Conservation (phyloP, 495 filamentous ascomycete genomes). For the Amorphotheca resinae region DNA sequence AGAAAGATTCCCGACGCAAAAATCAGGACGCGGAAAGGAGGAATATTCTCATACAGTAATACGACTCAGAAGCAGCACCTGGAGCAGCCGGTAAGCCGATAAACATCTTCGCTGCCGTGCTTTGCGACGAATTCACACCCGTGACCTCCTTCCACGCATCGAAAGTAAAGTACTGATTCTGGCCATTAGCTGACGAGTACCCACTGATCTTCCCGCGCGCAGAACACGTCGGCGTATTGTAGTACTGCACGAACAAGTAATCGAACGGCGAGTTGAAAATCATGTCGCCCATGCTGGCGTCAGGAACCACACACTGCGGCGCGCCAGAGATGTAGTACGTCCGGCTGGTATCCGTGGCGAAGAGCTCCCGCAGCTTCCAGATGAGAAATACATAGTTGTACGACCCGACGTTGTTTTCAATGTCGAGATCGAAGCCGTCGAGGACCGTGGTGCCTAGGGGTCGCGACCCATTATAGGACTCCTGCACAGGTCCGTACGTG, state of each 20-base stretch:
- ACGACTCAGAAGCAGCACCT: background rate
- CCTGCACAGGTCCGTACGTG: background rate
- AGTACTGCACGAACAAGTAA: background rate
- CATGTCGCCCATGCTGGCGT: background rate
- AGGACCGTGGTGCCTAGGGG: background rate
- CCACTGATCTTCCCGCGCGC: background rate
- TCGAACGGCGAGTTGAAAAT: background rate
- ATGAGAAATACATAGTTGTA: background rate
- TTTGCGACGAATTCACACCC: background rate
- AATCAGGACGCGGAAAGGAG: too few species aligned
- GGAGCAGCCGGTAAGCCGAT: background rate
- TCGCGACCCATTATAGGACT: background rate
- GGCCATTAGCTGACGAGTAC: background rate
- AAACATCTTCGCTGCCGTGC: background rate
- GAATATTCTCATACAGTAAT: background rate
- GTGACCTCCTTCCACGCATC: background rate
- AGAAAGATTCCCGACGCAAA: too few species aligned
- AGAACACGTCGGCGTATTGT: conserved; percentile 1
- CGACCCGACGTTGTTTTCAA: background rate
- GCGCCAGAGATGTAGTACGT: background rate
- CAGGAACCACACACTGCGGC: background rate
- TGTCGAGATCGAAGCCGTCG: background rate
- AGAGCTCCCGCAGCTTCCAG: background rate
- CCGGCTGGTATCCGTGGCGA: background rate
- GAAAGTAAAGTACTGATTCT: background rate